Conservation (phyloP, 257 asterid species). For the Scutellaria galericulata region DNA sequence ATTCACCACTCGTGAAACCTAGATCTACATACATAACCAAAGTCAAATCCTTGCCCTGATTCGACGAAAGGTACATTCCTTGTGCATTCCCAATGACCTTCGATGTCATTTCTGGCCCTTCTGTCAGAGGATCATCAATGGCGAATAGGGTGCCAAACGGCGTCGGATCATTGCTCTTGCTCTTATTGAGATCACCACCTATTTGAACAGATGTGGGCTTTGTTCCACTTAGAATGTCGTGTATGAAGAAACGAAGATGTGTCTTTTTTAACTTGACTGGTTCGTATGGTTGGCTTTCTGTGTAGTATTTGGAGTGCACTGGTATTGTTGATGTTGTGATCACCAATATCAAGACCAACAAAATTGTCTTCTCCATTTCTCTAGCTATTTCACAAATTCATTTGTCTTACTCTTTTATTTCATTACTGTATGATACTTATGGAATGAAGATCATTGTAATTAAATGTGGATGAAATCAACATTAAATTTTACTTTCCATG, state of each 20-base stretch:
- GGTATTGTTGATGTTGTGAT: slow-evolving; percentile 19
- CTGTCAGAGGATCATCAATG: slow-evolving; percentile 48
- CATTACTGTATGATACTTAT: no score
- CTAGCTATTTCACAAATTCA: neutral
- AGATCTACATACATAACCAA: slow-evolving; percentile 46
- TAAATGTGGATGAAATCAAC: neutral
- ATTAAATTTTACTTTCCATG: no score
- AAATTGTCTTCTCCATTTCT: slow-evolving; percentile 35
- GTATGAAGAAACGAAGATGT: slow-evolving; percentile 47
- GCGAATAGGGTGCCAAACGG: slow-evolving; percentile 43
- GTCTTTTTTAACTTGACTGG: slow-evolving; percentile 37
- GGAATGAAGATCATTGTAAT: neutral
- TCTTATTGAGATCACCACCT: slow-evolving; percentile 33
- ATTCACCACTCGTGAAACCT: slow-evolving; percentile 45
- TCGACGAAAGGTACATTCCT: slow-evolving; percentile 45
- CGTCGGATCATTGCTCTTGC: slow-evolving; percentile 18
- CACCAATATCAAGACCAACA: slow-evolving; percentile 26
- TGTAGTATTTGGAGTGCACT: slow-evolving; percentile 40
- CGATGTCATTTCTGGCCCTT: slow-evolving; percentile 47
- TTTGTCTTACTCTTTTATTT: neutral
- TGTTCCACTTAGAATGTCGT: slow-evolving; percentile 49
- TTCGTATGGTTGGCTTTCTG: slow-evolving; percentile 29
- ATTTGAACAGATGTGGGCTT: slow-evolving; percentile 44
- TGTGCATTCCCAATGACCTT: slow-evolving; percentile 45
- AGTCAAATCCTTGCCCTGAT: slow-evolving; percentile 29